Evolutionary conservation across 1,139 yeast genomes (phyloP), one percentile per base, ranked within the genome.

Genomic region (Blastobotrys apis): DNA sequence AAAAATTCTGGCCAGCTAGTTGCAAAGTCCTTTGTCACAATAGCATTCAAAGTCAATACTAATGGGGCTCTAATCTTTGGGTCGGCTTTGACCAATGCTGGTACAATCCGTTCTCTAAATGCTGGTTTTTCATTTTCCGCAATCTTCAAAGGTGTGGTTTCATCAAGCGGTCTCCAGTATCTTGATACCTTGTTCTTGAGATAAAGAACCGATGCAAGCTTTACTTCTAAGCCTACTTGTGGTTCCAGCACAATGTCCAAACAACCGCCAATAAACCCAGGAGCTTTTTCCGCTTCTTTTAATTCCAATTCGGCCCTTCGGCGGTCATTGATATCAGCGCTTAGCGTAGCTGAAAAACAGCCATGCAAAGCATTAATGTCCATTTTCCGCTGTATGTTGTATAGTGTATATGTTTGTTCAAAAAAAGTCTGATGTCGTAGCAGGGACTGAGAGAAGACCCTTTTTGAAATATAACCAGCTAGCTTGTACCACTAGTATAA

Each of bases 231-330:
- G 17, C 78, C 71, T 3, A 80, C 80, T 10, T 73, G 74, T 13
- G 67, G 68, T 33, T 75, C 73, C n/a, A 73, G 59, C 33, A 86
- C 74, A 45, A 92, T 81, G 57, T 86, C 92, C 38, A 92, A 68
- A 62, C 96, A 85, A 1, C 90, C 92, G 9, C 83, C 84, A 39
- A 88, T 69, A 58, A 92, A 92, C 2, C 95, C 96, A 1, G 86
- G 77, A 1, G 73, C 62, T 31, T 58, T 58, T 39, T 80, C 77
- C 15, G 81, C 76, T 53, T 74, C 73, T 45, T 72, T 72, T 41
- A 90, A 74, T 52, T 81, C 77, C 2, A 62, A 53, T 62, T 90
- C 97, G 0, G 96, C 94, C 40, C 77, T 76, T 47, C 69, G 72
- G 57, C 95, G 77, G 23, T 75, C 68, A 17, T 64, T 62, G 45